phyloP scores from a whole-genome alignment of 768 basidiomycete species.

The Mycena leptocephala region DNA sequence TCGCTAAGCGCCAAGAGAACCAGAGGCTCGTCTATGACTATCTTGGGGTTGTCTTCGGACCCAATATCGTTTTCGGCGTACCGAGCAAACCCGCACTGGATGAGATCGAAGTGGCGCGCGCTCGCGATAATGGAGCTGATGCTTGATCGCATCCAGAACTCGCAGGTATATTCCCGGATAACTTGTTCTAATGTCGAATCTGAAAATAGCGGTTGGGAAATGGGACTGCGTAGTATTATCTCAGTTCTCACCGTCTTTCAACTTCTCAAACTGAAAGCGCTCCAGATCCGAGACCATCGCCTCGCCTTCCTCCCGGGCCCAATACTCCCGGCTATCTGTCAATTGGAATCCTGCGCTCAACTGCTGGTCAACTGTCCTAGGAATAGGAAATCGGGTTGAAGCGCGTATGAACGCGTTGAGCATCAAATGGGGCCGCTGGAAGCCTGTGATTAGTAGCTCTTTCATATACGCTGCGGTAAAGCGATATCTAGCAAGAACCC shows the following conservation, averaged over 20 bases:
- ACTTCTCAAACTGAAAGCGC: conserved; percentile 61
- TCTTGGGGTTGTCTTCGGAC: background rate
- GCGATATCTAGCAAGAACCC: conserved; percentile 54
- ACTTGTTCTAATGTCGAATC: conserved; percentile 56
- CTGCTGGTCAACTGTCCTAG: no score
- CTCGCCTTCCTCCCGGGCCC: no score
- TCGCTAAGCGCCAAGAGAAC: conserved; percentile 59
- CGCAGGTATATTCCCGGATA: conserved; percentile 56
- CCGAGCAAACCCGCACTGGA: conserved; percentile 64
- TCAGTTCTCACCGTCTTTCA: conserved; percentile 56
- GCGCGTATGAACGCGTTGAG: conserved; percentile 61
- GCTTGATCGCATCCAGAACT: conserved; percentile 64
- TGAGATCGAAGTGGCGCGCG: no score
- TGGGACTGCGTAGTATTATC: no score
- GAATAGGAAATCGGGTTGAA: conserved; percentile 44
- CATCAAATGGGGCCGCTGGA: conserved; percentile 56
- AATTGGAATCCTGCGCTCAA: no score
- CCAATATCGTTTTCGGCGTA: conserved; percentile 56
- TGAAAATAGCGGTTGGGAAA: no score
- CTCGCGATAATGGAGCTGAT: no score
- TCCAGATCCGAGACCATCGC: no score
- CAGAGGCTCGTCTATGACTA: conserved; percentile 62
- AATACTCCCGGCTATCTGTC: no score
- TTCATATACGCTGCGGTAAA: conserved; percentile 62
- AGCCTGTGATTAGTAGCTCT: conserved; percentile 57